A percentile compares a stretch with the other conserved stretches of the same genome.
phyloP scores from a whole-genome alignment of 441 rosid genomes.

The Gossypium trilobum region DNA sequence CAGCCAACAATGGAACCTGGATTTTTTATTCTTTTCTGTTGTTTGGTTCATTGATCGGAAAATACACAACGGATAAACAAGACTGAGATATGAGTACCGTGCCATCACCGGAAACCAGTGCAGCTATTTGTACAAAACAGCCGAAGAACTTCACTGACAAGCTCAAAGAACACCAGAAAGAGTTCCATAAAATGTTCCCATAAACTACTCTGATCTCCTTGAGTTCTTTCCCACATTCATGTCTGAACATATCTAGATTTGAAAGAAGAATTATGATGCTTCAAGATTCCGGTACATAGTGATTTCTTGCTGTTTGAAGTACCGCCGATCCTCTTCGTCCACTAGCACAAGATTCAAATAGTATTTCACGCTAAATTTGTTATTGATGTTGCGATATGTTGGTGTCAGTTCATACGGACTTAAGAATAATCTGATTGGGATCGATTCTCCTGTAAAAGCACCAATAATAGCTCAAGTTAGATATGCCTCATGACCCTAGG shows the following conservation, averaged over 20 bases:
- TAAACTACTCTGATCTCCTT: background rate
- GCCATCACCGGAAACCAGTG: background rate
- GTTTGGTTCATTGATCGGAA: background rate
- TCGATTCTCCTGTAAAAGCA: conserved; percentile 32
- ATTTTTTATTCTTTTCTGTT: too few species aligned
- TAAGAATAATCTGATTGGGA: conserved; percentile 32
- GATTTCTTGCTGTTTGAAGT: conserved; percentile 40
- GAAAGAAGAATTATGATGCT: conserved; percentile 12
- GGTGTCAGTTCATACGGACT: conserved; percentile 37
- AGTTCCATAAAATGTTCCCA: background rate
- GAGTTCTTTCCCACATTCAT: background rate
- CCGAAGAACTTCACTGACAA: background rate
- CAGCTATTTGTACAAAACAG: background rate
- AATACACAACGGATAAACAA: background rate
- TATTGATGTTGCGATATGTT: conserved; percentile 35
- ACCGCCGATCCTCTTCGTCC: conserved; percentile 37
- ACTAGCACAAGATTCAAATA: conserved; percentile 35
- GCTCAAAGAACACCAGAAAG: background rate
- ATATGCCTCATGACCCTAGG: background rate
- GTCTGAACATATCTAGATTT: background rate
- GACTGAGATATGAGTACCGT: background rate
- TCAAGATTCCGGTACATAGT: conserved; percentile 30
- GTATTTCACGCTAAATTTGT: conserved; percentile 36
- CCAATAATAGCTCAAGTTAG: background rate
- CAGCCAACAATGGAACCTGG: background rate